A percentile compares a stretch with the other conserved stretches of the same genome.
Evolutionary conservation across 441 rosid species (phyloP).

Genomic region (Gossypium trilobum): DNA sequence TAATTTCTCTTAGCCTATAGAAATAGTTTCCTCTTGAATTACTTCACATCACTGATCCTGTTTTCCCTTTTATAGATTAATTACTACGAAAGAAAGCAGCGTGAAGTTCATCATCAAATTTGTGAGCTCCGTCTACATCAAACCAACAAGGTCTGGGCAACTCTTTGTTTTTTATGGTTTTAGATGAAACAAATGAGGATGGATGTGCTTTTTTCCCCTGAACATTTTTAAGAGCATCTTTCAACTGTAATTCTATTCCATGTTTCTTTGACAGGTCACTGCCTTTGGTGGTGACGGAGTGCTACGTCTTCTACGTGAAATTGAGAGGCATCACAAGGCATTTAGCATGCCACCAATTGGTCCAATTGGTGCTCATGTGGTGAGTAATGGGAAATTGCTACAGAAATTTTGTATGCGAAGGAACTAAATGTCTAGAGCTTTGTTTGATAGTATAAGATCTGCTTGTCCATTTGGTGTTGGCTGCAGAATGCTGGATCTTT

Average conservation of each 20-base stretch:
- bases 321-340: conserved; percentile 53
- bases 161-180: conserved; percentile 15
- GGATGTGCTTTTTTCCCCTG: neutral
- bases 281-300: conserved; percentile 96
- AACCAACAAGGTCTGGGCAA: conserved; percentile 58
- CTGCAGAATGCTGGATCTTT: neutral
- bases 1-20: neutral
- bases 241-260: neutral
- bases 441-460: neutral
- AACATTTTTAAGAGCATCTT: neutral
- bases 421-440: neutral
- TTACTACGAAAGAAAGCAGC: conserved; percentile 37
- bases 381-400: conserved; percentile 27
- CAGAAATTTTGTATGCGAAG: neutral
- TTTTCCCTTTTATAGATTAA: conserved; percentile 41
- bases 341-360: conserved; percentile 84
- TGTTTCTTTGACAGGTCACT: conserved; percentile 53
- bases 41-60: neutral
- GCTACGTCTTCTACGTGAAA: conserved; percentile 59
- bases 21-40: neutral
- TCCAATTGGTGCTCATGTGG: conserved; percentile 94
- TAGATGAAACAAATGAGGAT: neutral
- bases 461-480: conserved; percentile 6
- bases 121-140: conserved; percentile 46
- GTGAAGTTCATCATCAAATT: conserved; percentile 31